These are phyloP conservation scores for Puccinia coronata DNA, from an alignment of 1,284 basidiomycete species.

Conservation along the genomic window DNA sequence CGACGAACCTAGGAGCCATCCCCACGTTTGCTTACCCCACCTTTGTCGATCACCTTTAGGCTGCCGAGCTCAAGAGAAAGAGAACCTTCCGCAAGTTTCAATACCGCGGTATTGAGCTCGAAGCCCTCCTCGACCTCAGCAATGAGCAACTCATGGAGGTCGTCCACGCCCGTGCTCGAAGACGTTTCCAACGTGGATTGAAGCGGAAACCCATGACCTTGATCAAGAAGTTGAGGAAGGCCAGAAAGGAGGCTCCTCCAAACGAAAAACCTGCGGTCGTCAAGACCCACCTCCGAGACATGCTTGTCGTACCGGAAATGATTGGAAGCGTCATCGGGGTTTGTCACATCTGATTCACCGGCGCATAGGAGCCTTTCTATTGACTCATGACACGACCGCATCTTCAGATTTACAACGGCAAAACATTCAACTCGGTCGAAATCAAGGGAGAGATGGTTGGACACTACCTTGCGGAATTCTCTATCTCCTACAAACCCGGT, in stretches of 20 bases:
- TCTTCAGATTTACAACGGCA: constrained; percentile 77
- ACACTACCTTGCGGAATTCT: constrained; percentile 93
- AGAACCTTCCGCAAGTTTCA: constrained; percentile 42
- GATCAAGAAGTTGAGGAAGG: constrained; percentile 99
- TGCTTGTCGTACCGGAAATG: constrained; percentile 99
- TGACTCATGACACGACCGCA: constrained; percentile 31
- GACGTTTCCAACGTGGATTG: constrained; percentile 97
- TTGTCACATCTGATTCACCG: constrained; percentile 66
- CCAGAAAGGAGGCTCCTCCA: constrained; percentile 96
- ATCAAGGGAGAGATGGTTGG: constrained; percentile 99
- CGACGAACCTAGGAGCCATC: not conserved
- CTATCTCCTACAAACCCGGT: constrained; percentile 56
- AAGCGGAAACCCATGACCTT: constrained; percentile 98
- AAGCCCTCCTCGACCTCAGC: constrained; percentile 47
- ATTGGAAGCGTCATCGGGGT: constrained; percentile 79
- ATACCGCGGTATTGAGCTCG: constrained; percentile 38
- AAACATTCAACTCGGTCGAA: constrained; percentile 74
- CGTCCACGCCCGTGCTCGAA: constrained; percentile 96
- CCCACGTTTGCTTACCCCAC: not conserved
- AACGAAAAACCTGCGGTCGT: constrained; percentile 98
- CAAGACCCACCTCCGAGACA: constrained; percentile 98
- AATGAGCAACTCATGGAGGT: constrained; percentile 66
- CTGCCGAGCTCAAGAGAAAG: constrained; percentile 44
- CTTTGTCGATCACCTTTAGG: constrained; percentile 10
- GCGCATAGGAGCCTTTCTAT: not conserved